phyloP scores from a whole-genome alignment of 2,329 filamentous ascomycete genomes.

The Calonectria crousiana region DNA sequence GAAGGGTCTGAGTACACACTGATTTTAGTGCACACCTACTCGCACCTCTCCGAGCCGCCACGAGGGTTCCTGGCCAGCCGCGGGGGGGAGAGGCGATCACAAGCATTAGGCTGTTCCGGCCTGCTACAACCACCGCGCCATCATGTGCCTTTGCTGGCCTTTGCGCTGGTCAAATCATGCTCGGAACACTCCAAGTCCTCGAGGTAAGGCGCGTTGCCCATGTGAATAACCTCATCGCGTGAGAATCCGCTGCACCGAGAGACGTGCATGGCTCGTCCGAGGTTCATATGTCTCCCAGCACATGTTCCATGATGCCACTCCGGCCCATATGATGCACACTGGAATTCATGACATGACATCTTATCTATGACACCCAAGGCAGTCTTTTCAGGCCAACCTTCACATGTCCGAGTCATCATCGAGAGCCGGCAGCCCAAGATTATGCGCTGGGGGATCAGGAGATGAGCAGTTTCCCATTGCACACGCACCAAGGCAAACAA shows the following conservation, averaged over 20 bases:
- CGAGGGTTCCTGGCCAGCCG: slow-evolving; percentile 16
- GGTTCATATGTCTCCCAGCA: slow-evolving; percentile 8
- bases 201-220: slow-evolving; percentile 18
- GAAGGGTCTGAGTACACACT: slow-evolving; percentile 36
- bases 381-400: slow-evolving; percentile 3
- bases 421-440: background rate
- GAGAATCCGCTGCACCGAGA: slow-evolving; percentile 14
- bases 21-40: slow-evolving; percentile 31
- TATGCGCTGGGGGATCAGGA: background rate
- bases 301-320: slow-evolving; percentile 10
- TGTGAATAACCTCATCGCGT: slow-evolving; percentile 43
- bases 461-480: background rate
- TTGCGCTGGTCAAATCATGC: background rate
- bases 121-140: background rate
- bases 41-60: slow-evolving; percentile 3
- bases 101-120: slow-evolving; percentile 11
- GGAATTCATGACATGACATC: slow-evolving; percentile 2
- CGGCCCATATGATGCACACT: background rate
- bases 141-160: slow-evolving; percentile 29
- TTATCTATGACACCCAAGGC: slow-evolving; percentile 11
- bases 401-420: slow-evolving; percentile 12
- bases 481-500: background rate
- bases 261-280: slow-evolving; percentile 1
- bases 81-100: slow-evolving; percentile 12
- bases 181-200: background rate